Evolutionary conservation across 208 protist species (phyloP).

Genomic region (Crithidia mellificae): DNA sequence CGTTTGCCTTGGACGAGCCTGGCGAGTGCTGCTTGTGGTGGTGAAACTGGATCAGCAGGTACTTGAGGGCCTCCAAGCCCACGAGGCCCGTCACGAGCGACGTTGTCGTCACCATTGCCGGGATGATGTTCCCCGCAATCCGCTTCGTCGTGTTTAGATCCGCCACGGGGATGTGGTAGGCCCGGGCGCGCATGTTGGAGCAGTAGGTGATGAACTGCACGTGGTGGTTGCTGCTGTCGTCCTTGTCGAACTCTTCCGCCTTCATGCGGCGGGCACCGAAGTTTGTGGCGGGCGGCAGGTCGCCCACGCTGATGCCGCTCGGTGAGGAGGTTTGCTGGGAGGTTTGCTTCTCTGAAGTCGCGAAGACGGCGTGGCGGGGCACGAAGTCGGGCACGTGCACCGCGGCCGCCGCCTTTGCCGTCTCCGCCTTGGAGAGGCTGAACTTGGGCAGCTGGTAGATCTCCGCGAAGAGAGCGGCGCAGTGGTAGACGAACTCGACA

Average conservation of each 20-base stretch:
- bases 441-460: slow-evolving; percentile 64
- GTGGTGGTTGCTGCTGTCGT: slow-evolving; percentile 93
- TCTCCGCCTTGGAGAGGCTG: slow-evolving; percentile 42
- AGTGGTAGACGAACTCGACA: slow-evolving; percentile 84
- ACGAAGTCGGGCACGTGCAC: slow-evolving; percentile 63
- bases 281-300: slow-evolving; percentile 45
- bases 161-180: slow-evolving; percentile 91
- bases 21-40: slow-evolving; percentile 21
- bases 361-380: slow-evolving; percentile 66
- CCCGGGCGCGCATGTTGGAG: slow-evolving; percentile 92
- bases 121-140: slow-evolving; percentile 99
- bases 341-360: slow-evolving; percentile 79
- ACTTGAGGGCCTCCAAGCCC: slow-evolving; percentile 97
- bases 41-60: slow-evolving; percentile 73
- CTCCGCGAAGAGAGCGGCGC: slow-evolving; percentile 64
- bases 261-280: slow-evolving; percentile 56
- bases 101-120: slow-evolving; percentile 99
- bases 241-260: slow-evolving; percentile 94
- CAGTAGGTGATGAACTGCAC: slow-evolving; percentile 92
- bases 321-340: slow-evolving; percentile 32
- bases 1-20: not conserved
- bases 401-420: slow-evolving; percentile 42
- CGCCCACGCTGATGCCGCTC: slow-evolving; percentile 42
- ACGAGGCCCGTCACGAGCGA: slow-evolving; percentile 98
- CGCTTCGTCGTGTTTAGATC: slow-evolving; percentile 82